Evolutionary conservation across 2,329 filamentous ascomycete species (phyloP), one percentile per base, ranked within the genome.

Genomic region (Claviceps capensis): DNA sequence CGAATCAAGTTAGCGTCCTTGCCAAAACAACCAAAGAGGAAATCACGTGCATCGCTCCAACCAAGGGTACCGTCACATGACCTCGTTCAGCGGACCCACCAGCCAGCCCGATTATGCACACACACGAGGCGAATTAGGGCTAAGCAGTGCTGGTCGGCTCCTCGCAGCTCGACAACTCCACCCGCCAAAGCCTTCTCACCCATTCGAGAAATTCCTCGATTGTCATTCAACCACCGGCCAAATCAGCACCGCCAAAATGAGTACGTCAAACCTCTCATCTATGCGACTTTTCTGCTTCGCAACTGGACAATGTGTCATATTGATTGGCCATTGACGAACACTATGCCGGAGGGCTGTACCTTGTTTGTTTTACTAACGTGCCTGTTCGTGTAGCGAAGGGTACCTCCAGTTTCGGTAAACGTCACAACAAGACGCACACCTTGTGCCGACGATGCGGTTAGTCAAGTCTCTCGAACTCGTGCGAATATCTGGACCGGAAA

Each of bases 391-490:
- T 61, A 77, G 74, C 74, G 64, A 77, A 77, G 74, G 75, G 75
- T 72, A 77, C 75, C 64, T 75, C 73, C 66, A 76, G 73, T 67
- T 76, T 76, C 66, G 73, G 73, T 69, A 76, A 76, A 69, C 72
- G 88, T 83, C 88, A 94, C 82, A 95, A 91, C 83, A 95, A 95
- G 85, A 88, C 89, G 80, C 90, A 96, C 84, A 89, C 85, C 73
- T 79, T 96, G 75, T 96, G 90, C 87, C 86, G 90, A 82, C 90
- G 90, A 78, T 96, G 89, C 83, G 90, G 88, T 93, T 77, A 82
- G 86, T 88, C 51, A 52, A 58, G 23, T 44, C 26, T 50, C 40
- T 41, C 47, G 40, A 34, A 23, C 47, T 46, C 44, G 46, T 40
- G 48, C 47, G 19, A 37, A 48, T 49, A 53, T 50, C 52, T 43